phyloP scores from a whole-genome alignment of 257 asterid genomes.

The Pogostemon cablin region DNA sequence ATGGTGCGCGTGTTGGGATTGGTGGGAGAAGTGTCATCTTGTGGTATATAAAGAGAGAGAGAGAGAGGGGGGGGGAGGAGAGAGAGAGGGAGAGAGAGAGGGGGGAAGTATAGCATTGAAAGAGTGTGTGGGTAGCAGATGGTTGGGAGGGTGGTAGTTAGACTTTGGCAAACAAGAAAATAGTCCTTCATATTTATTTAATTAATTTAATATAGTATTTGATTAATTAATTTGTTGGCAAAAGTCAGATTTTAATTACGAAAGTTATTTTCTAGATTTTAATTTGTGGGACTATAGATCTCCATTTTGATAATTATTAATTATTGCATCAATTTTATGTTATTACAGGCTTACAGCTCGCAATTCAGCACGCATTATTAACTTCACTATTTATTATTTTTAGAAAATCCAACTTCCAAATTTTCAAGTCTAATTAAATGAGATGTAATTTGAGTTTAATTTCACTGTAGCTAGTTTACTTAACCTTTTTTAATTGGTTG shows the following conservation, averaged over 20 bases:
- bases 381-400: no score
- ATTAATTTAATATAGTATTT: background rate
- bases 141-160: slow-evolving; percentile 62
- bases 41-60: slow-evolving; percentile 41
- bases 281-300: no score
- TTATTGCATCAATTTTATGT: no score
- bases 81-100: background rate
- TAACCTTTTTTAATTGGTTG: no score
- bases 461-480: no score
- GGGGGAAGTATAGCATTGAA: slow-evolving; percentile 41
- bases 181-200: no score
- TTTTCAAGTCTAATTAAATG: no score
- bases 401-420: no score
- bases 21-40: slow-evolving; percentile 19
- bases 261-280: background rate
- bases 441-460: no score
- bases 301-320: no score
- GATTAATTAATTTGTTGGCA: background rate
- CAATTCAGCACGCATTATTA: no score
- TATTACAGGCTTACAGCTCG: no score
- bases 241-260: background rate
- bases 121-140: slow-evolving; percentile 58
- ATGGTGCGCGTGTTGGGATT: slow-evolving; percentile 7
- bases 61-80: background rate
- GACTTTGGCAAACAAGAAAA: slow-evolving; percentile 21